Conservation (phyloP, 2,329 filamentous ascomycete genomes). For the Aspergillus sp. region DNA sequence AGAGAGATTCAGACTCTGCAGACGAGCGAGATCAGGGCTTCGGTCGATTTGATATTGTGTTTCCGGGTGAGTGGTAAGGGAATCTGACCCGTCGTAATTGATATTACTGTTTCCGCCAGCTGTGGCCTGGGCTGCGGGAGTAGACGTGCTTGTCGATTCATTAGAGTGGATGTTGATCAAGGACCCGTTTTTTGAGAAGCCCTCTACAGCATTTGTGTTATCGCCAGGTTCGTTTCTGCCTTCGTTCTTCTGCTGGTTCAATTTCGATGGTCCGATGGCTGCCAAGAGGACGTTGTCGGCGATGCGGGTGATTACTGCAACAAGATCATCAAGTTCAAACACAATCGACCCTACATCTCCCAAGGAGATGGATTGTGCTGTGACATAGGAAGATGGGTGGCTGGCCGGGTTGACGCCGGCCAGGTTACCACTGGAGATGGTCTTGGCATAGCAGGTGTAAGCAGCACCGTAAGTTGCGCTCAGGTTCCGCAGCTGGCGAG, state of each 20-base stretch:
- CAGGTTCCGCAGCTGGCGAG: slow-evolving; percentile 34
- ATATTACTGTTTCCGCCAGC: background rate
- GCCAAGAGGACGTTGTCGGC: slow-evolving; percentile 37
- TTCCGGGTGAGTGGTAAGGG: slow-evolving; percentile 22
- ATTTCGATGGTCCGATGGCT: slow-evolving; percentile 32
- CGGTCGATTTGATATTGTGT: slow-evolving; percentile 35
- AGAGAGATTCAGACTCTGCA: slow-evolving; percentile 32
- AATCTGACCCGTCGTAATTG: background rate
- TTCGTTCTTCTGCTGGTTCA: slow-evolving; percentile 1
- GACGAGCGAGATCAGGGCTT: slow-evolving; percentile 30
- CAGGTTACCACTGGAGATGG: slow-evolving; percentile 32
- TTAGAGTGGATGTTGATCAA: background rate
- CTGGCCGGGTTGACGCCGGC: slow-evolving; percentile 36
- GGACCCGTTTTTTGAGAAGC: slow-evolving; percentile 5
- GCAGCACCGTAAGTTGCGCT: slow-evolving; percentile 38
- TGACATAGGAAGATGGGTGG: slow-evolving; percentile 37
- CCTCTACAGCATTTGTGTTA: background rate
- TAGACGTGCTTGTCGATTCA: background rate
- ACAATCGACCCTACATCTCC: slow-evolving; percentile 39
- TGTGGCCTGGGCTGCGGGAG: background rate
- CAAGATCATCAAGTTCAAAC: slow-evolving; percentile 34
- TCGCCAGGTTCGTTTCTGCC: background rate
- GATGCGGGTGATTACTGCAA: slow-evolving; percentile 35
- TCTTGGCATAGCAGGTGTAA: slow-evolving; percentile 37
- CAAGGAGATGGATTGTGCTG: slow-evolving; percentile 33